Base-by-base conservation (phyloP, 2,329 filamentous ascomycete genomes). In the Aspergillus pseudotamarii region DNA sequence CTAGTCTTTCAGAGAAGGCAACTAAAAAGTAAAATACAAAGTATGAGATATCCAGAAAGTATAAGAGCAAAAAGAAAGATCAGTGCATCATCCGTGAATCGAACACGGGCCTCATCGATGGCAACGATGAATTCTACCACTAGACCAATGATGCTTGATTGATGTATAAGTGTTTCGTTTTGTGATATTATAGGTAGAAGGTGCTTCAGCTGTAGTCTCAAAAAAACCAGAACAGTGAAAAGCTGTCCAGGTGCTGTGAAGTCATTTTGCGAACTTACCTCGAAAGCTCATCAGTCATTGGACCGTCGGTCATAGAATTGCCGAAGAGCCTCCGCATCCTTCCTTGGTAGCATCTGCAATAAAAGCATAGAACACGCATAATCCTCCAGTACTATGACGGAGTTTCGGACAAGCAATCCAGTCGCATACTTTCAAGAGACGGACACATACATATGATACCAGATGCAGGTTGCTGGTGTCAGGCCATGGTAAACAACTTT, bases 41-140 rank as follows among this genome's bases (percentile, higher is more conserved):
- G 16, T 34, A n/a, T n/a, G 11, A 53, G 11, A 36, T 6, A 5
- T 21, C 6, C 28, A 53, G 21, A 54, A 54, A n/a, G 16, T 6
- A 23, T 26, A 51, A 3, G 9, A 10, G 19, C 26, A 54, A 38
- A 55, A 41, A 55, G 12, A 38, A 38, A 55, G 5, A 16, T 11
- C 3, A 60, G 8, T 79, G 77, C 78, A 79, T 79, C 77, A 78
- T 78, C 78, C 78, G 78, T 78, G 78, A 80, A 80, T 80, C 78
- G 78, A 80, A 80, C 78, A 77, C 77, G 78, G 77, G 78, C 77
- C 78, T 79, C 78, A 72, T 80, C 78, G 78, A 80, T 79, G 76
- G 76, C 76, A 78, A 78, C 76, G 76, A 78, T 71, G 76, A 78
- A 78, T 78, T 78, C 76, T 79, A 79, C 76, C 76, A 79, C 76